A percentile compares a stretch with the other conserved stretches of the same genome.
These are phyloP conservation scores for Colletotrichum sp. DNA, from an alignment of 2,329 filamentous ascomycete genomes.

Conservation along the genomic window DNA sequence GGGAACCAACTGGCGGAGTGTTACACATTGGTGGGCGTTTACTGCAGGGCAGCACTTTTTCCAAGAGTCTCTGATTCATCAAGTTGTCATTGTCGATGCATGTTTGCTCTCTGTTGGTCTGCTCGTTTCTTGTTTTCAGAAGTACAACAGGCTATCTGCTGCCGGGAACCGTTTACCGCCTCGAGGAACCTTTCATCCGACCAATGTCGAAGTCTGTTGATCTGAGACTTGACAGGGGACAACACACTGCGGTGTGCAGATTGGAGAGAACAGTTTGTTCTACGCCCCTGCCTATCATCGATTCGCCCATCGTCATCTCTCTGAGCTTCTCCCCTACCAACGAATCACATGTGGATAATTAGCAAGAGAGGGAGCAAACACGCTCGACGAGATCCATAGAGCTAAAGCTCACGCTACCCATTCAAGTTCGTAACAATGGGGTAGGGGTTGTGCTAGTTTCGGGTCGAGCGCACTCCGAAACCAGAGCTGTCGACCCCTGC, in stretches of 20 bases:
- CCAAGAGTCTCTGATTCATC: background rate
- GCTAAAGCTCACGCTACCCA: background rate
- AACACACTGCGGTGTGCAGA: background rate
- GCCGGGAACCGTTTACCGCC: background rate
- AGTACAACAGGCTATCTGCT: background rate
- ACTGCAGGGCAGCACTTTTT: background rate
- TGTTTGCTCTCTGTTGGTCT: background rate
- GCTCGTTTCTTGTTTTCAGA: background rate
- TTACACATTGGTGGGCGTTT: background rate
- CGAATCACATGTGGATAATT: background rate
- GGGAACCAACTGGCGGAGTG: background rate
- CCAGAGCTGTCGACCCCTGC: background rate
- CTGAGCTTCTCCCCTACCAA: background rate
- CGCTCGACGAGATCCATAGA: background rate
- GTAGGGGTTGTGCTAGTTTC: constrained; percentile 14
- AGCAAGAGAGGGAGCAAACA: background rate
- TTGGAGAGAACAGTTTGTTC: background rate
- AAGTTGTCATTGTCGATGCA: background rate
- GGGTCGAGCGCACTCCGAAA: constrained; percentile 16
- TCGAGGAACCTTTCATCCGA: background rate
- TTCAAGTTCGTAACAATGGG: background rate
- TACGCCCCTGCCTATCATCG: background rate
- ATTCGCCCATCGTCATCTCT: background rate
- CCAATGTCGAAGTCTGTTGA: background rate
- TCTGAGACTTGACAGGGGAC: background rate